Base-by-base conservation (phyloP, 129 eudicot genomes). In the Erigeron canadensis region DNA sequence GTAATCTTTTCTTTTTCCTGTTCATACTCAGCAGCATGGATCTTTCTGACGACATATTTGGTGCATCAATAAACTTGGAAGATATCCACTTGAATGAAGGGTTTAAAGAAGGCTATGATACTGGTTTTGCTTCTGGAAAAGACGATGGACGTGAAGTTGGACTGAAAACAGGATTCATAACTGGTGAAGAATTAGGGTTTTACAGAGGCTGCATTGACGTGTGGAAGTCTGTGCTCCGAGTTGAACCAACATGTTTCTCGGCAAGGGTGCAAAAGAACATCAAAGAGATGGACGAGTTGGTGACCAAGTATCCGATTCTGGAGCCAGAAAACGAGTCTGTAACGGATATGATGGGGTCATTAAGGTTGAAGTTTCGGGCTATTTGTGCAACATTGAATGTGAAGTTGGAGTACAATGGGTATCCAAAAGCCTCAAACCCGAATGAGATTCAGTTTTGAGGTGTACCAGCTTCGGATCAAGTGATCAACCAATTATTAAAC, bases 111-210 rank as follows among this genome's bases (percentile, higher is more conserved):
- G 98, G 98, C 38, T 89, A 86, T 69, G 67, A 75, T 10, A 80
- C 85, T 10, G 96, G 98, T 23, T 78, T 71, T 21, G 66, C 81
- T 34, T 73, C 86, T 5, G 97, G 95, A 21, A 83, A 77, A 76
- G 84, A 87, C n/a, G 95, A 85, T 15, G 97, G 90, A 2, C 82
- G 75, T 0, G 71, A 79, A 72, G 94, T 91, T 58, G 98, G 98
- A 6, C 78, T 88, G 37, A 84, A 75, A 78, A 80, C 81, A 17
- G 97, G 97, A 23, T 91, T 91, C 50, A 71, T 77, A 62, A 81
- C 79, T 5, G 97, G 97, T 65, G 83, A 88, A 18, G 97, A 91
- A 66, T 73, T 91, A 28, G 97, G 96, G 58, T 88, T 91, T 60
- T 91, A 91, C 79, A 80, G 82, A 70, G 97, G 96, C 12, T 84